phyloP scores from a whole-genome alignment of 2,329 filamentous ascomycete species.

The Epichloe coenophiala region DNA sequence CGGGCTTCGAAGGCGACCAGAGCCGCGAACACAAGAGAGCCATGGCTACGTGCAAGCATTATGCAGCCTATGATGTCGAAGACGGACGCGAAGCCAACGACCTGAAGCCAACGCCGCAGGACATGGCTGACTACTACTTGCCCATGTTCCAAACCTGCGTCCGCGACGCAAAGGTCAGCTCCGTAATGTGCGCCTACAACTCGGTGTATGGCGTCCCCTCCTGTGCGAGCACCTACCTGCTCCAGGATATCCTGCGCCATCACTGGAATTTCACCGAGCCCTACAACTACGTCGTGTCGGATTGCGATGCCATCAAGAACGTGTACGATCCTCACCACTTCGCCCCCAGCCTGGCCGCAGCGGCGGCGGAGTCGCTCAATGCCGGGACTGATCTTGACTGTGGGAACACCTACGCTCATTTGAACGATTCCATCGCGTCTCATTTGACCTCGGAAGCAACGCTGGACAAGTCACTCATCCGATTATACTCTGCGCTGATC shows the following conservation, averaged over 20 bases:
- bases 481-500: slow-evolving; percentile 41
- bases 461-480: slow-evolving; percentile 11
- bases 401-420: slow-evolving; percentile 12
- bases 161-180: slow-evolving; percentile 40
- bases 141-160: slow-evolving; percentile 52
- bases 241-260: slow-evolving; percentile 49
- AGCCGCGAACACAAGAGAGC: slow-evolving; percentile 19
- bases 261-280: slow-evolving; percentile 51
- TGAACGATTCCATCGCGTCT: slow-evolving; percentile 22
- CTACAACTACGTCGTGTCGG: slow-evolving; percentile 49
- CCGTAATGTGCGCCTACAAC: slow-evolving; percentile 52
- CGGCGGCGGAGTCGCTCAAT: slow-evolving; percentile 19
- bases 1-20: slow-evolving; percentile 26
- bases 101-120: slow-evolving; percentile 43
- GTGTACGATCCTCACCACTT: slow-evolving; percentile 33
- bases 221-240: slow-evolving; percentile 48
- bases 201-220: slow-evolving; percentile 52
- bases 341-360: slow-evolving; percentile 20
- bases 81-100: slow-evolving; percentile 39
- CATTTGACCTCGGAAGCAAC: slow-evolving; percentile 1
- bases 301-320: slow-evolving; percentile 50
- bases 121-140: slow-evolving; percentile 55
- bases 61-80: slow-evolving; percentile 44
- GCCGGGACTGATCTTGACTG: slow-evolving; percentile 18
- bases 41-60: slow-evolving; percentile 47